Evolutionary conservation across 2,329 filamentous ascomycete species (phyloP).

Genomic region (Eutypella sp.): DNA sequence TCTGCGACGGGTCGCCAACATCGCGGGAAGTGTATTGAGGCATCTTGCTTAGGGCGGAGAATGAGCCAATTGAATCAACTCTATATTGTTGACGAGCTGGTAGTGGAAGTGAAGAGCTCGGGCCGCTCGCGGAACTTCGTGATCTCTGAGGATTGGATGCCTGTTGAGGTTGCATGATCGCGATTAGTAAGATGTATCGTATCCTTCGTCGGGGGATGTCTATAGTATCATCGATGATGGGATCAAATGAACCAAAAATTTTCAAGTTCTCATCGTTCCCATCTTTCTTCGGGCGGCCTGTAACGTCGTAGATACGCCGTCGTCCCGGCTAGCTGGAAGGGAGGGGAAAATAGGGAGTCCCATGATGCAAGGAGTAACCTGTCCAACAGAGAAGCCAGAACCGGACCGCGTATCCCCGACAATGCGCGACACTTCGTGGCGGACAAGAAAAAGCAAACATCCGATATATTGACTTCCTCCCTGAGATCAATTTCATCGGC

Average conservation of each 20-base stretch:
- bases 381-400: neutral
- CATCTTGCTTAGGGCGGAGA: conserved; percentile 40
- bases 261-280: no score
- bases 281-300: no score
- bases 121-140: conserved; percentile 15
- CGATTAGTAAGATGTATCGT: conserved; percentile 13
- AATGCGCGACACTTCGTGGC: neutral
- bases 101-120: conserved; percentile 15
- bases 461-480: no score
- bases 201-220: no score
- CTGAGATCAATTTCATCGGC: neutral
- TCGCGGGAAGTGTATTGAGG: conserved; percentile 64
- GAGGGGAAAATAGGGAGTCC: no score
- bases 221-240: no score
- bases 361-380: neutral
- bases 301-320: no score
- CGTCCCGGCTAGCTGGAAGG: no score
- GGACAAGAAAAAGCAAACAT: neutral
- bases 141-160: conserved; percentile 16
- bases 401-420: neutral
- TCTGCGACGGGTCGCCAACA: conserved; percentile 62
- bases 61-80: conserved; percentile 14
- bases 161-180: conserved; percentile 14
- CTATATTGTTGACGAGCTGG: conserved; percentile 9
- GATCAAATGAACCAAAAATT: no score